Conservation (phyloP, 1,284 basidiomycete genomes). For the Ceratobasidium sp. region DNA sequence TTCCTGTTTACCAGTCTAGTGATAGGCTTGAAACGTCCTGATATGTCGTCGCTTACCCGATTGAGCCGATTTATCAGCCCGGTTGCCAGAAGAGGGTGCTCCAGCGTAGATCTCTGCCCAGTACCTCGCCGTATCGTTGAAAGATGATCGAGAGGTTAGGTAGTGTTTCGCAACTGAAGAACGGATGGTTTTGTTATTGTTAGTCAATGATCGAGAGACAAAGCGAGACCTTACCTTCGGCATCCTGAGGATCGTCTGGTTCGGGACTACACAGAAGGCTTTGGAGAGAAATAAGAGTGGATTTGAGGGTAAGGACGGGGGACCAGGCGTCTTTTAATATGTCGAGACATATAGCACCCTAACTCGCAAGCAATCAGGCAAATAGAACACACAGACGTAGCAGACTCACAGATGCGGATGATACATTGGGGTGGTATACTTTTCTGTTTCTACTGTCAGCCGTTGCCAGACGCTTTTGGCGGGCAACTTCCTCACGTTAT, state of each 20-base stretch:
- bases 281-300: constrained; percentile 96
- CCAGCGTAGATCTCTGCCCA: constrained; percentile 94
- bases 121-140: constrained; percentile 93
- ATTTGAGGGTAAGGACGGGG: constrained; percentile 94
- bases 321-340: constrained; percentile 94
- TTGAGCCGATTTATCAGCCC: not conserved
- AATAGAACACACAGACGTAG: not conserved
- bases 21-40: not conserved
- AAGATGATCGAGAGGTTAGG: constrained; percentile 86
- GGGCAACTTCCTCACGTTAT: constrained; percentile 67
- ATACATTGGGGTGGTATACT: constrained; percentile 98
- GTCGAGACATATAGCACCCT: constrained; percentile 59
- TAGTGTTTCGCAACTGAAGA: constrained; percentile 91
- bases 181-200: constrained; percentile 26
- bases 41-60: not conserved
- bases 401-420: constrained; percentile 79
- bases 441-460: constrained; percentile 62
- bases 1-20: constrained; percentile 57
- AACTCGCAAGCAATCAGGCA: not conserved
- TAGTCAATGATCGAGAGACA: not conserved
- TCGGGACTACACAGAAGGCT: constrained; percentile 96
- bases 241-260: constrained; percentile 97
- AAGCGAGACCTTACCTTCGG: constrained; percentile 68
- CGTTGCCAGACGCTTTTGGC: constrained; percentile 26
- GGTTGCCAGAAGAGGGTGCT: constrained; percentile 63